Evolutionary conservation across 2,329 filamentous ascomycete genomes (phyloP), one percentile per base, ranked within the genome.

Genomic region (Fusarium sp.): DNA sequence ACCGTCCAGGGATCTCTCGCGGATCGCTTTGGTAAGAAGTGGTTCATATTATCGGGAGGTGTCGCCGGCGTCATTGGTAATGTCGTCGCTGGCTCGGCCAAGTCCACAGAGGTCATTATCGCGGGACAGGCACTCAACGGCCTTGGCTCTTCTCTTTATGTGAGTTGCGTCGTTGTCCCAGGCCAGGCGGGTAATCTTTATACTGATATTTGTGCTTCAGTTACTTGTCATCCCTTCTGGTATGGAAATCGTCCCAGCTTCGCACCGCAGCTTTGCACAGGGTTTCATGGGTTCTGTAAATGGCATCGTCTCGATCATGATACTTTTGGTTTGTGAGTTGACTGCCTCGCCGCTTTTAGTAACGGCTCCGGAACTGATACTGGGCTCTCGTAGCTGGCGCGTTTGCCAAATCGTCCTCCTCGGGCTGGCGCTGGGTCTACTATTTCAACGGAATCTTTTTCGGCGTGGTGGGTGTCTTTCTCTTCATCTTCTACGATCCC

Each of bases 1-100:
- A 6, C 15, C 15, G 25, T 27, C 45, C 2, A 59, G 56, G 56
- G 56, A 33, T 59, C 32, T 38, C 56, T 59, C 10, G 56, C 56
- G 6, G 56, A 59, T 59, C 56, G 56, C 35, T 59, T 59, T 22
- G 56, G 56, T 5, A 59, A 59, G 33, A 59, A 59, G 35, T 59
- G 56, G 56, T 59, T 59, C 33, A 59, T 59, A 4, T 33, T 35
- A 6, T 33, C 56, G 30, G 56, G 56, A 9, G 56, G 56, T 27
- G 22, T 59, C 17, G 56, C 33, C 4, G 56, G 35, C 7, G 33
- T 59, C 7, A 35, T 59, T 9, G 56, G 56, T 22, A 59, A 38
- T 12, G 22, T 30, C 3, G 56, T 59, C 3, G 56, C 56, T 11
- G 56, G 56, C 56, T 37, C 35, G 8, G 56, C 56, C 56, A 59